Percentiles rank a stretch among this genome's conserved stretches.
phyloP scores from a whole-genome alignment of 2,329 filamentous ascomycete species.

The Aspergillus phoenicis region DNA sequence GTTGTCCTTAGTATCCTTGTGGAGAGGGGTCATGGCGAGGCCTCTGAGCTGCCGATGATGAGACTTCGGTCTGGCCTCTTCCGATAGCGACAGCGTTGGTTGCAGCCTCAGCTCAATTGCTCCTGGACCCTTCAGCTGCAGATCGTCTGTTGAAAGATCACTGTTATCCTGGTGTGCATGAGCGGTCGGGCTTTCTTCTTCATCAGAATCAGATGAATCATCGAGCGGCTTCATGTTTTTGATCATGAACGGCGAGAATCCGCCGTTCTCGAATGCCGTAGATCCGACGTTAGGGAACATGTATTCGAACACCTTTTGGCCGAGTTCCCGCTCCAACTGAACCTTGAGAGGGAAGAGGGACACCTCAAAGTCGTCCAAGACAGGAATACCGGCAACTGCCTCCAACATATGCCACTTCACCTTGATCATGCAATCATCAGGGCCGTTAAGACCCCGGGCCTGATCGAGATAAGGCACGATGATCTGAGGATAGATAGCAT shows the following conservation, averaged over 20 bases:
- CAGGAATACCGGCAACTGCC: slow-evolving; percentile 93
- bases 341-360: slow-evolving; percentile 90
- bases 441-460: slow-evolving; percentile 57
- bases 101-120: slow-evolving; percentile 80
- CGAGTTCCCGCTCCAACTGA: slow-evolving; percentile 88
- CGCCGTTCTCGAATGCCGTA: slow-evolving; percentile 51
- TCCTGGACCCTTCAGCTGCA: slow-evolving; percentile 63
- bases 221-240: slow-evolving; percentile 55
- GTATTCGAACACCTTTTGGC: slow-evolving; percentile 93
- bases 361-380: slow-evolving; percentile 96
- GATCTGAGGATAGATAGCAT: slow-evolving; percentile 95
- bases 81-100: slow-evolving; percentile 69
- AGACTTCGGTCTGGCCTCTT: slow-evolving; percentile 37
- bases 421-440: slow-evolving; percentile 80
- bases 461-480: slow-evolving; percentile 84
- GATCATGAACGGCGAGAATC: slow-evolving; percentile 56
- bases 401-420: slow-evolving; percentile 99
- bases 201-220: slow-evolving; percentile 50
- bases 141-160: slow-evolving; percentile 47
- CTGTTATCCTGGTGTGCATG: slow-evolving; percentile 44
- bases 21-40: slow-evolving; percentile 39
- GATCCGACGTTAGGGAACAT: slow-evolving; percentile 84
- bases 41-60: slow-evolving; percentile 35
- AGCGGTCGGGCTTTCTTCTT: slow-evolving; percentile 23
- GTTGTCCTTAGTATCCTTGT: slow-evolving; percentile 31